phyloP scores from a whole-genome alignment of 2,329 filamentous ascomycete species.

The Orbilia javanica region DNA sequence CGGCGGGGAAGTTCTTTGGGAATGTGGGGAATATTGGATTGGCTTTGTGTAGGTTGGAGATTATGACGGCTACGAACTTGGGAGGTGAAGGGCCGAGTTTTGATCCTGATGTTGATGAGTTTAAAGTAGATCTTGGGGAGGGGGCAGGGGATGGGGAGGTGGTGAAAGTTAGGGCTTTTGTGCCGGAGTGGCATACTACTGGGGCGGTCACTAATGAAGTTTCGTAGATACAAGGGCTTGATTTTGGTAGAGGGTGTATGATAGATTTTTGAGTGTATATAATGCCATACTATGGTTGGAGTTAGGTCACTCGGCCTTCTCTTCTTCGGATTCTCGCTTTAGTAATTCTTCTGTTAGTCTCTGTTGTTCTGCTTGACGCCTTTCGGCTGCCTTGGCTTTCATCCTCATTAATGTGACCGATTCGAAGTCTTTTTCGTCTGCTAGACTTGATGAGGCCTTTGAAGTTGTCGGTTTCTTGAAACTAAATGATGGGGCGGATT shows the following conservation, averaged over 20 bases:
- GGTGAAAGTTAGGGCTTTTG: conserved; percentile 79
- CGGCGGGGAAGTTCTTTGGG: conserved; percentile 82
- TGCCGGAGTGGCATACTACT: conserved; percentile 78
- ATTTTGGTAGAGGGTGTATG: conserved; percentile 7
- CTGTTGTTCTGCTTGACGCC: conserved; percentile 55
- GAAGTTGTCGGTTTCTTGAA: conserved; percentile 52
- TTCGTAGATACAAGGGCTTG: conserved; percentile 20
- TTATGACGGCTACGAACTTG: conserved; percentile 84
- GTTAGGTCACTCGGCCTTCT: conserved; percentile 20
- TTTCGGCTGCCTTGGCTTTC: conserved; percentile 61
- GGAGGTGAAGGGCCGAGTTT: conserved; percentile 76
- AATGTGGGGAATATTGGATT: conserved; percentile 88
- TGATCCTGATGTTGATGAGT: conserved; percentile 68
- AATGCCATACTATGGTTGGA: conserved; percentile 1
- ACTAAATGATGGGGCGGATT: conserved; percentile 59
- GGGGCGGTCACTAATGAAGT: conserved; percentile 49
- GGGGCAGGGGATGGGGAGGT: conserved; percentile 65
- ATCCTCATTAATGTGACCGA: conserved; percentile 62
- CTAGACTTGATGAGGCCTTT: neutral
- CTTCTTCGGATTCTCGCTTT: conserved; percentile 59
- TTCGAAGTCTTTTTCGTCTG: conserved; percentile 60
- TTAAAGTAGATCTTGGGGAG: conserved; percentile 69
- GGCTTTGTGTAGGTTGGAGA: conserved; percentile 85
- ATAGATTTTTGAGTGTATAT: conserved; percentile 5
- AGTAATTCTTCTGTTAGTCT: conserved; percentile 60